Evolutionary conservation across 2,329 filamentous ascomycete species (phyloP), one percentile per base, ranked within the genome.

Genomic region (Beauveria varroae): DNA sequence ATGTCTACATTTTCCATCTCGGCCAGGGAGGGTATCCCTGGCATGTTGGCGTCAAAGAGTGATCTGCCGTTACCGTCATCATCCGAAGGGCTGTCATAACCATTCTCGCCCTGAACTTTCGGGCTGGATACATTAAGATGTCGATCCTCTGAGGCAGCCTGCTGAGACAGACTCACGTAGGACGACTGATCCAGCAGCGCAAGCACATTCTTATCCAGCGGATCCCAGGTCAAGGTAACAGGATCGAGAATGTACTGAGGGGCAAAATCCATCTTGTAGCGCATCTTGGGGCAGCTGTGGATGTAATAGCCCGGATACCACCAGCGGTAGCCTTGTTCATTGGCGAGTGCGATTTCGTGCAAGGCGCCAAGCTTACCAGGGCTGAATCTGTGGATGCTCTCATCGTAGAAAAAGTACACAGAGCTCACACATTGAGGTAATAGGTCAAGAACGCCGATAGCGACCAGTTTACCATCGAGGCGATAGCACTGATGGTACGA

Each of bases 251-350:
- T 81, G 68, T 87, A 84, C 69, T 91, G 88, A 1, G 89, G 90
- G 12, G 80, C 78, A 71, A 90, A 95, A 69, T 92, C 87, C 62
- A 86, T 88, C 76, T 95, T 95, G 77, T 95, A 95, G 67, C 81
- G 80, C 90, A 95, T 93, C 76, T 95, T 95, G 58, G 83, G 79
- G 68, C 90, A 93, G 60, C 77, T 85, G 71, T 93, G 89, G 63
- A 95, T 93, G 68, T 93, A 95, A 72, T 86, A 93, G 6, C 90
- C 86, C 6, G 81, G 87, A 73, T 93, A 95, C 82, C 91, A 95
- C 79, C 85, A 91, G 49, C 81, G 76, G 67, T 93, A 92, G 0
- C 84, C 86, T 6, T 78, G 78, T 68, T 93, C 89, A 3, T 80
- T 74, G 0, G 90, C 87, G 30, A 95, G 72, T 0, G 85, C 79